These are phyloP conservation scores for Pugionium dolabratum DNA, from an alignment of 345 rosid genomes.

Conservation along the genomic window DNA sequence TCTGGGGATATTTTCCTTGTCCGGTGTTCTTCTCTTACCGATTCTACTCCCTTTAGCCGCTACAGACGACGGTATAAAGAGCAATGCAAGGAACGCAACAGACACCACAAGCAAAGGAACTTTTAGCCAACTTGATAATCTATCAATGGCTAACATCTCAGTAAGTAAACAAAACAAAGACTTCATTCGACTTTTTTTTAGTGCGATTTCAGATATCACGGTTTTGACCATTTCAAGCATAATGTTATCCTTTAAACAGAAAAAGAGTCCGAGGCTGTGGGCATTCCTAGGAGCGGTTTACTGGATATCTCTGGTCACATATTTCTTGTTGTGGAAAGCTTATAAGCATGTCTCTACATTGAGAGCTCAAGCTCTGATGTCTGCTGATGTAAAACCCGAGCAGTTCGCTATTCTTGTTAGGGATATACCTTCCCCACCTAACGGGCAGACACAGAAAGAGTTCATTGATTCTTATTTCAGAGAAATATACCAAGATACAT, in stretches of 20 bases:
- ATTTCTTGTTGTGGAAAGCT: slow-evolving; percentile 77
- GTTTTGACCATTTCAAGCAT: not conserved
- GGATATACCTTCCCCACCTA: slow-evolving; percentile 63
- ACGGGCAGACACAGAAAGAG: slow-evolving; percentile 68
- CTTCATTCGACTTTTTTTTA: not conserved
- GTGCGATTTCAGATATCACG: not conserved
- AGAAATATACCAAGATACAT: slow-evolving; percentile 73
- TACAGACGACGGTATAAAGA: slow-evolving; percentile 47
- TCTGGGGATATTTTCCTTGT: slow-evolving; percentile 65
- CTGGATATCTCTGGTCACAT: slow-evolving; percentile 84
- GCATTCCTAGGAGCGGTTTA: slow-evolving; percentile 60
- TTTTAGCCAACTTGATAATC: slow-evolving; percentile 67
- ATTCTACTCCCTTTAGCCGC: slow-evolving; percentile 73
- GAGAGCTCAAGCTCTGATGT: slow-evolving; percentile 73
- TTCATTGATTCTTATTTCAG: slow-evolving; percentile 81
- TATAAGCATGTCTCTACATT: slow-evolving; percentile 68
- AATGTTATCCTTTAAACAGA: slow-evolving; percentile 41
- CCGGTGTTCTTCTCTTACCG: slow-evolving; percentile 69
- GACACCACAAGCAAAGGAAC: slow-evolving; percentile 53
- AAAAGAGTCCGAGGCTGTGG: slow-evolving; percentile 65
- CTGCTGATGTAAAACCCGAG: slow-evolving; percentile 63
- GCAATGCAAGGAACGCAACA: not conserved
- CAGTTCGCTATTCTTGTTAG: slow-evolving; percentile 83
- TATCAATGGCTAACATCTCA: slow-evolving; percentile 70
- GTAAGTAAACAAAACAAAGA: slow-evolving; percentile 45